phyloP scores from a whole-genome alignment of 768 basidiomycete genomes.

The Pisolithus microcarpus region DNA sequence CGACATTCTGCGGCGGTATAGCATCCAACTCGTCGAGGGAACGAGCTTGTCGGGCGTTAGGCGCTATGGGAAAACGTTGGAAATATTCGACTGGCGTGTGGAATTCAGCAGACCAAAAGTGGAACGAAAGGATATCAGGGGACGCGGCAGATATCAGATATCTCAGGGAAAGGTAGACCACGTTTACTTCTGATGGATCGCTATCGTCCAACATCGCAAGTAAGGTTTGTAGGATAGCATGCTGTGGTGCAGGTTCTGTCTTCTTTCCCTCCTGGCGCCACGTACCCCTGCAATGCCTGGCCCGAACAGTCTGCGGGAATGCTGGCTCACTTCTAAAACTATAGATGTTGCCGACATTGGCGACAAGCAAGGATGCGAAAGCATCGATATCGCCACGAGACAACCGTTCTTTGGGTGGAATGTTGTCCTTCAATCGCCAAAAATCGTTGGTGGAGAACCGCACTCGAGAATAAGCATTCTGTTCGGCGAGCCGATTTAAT shows the following conservation, averaged over 20 bases:
- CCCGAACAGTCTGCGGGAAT: constrained; percentile 34
- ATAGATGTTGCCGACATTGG: constrained; percentile 52
- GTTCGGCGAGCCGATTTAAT: constrained; percentile 43
- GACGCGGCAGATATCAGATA: constrained; percentile 39
- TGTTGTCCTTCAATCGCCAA: constrained; percentile 78
- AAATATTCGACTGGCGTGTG: constrained; percentile 44
- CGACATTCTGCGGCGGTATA: constrained; percentile 31
- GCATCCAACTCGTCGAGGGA: constrained; percentile 33
- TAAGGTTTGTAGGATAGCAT: constrained; percentile 46
- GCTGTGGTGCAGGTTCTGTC: constrained; percentile 31
- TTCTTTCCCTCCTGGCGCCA: constrained; percentile 11
- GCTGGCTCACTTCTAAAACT: constrained; percentile 52
- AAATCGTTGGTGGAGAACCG: constrained; percentile 59
- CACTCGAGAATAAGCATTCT: constrained; percentile 31
- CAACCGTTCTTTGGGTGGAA: constrained; percentile 49
- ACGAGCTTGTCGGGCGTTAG: constrained; percentile 25
- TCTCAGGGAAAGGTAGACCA: constrained; percentile 62
- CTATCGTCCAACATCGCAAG: constrained; percentile 53
- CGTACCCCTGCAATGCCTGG: constrained; percentile 24
- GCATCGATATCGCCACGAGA: constrained; percentile 64
- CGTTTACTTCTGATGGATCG: constrained; percentile 40
- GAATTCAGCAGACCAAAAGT: constrained; percentile 34
- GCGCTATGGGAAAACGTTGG: constrained; percentile 35
- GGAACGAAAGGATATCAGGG: constrained; percentile 21
- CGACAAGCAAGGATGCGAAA: constrained; percentile 58